A percentile compares a stretch with the other conserved stretches of the same genome.
Evolutionary conservation across 192 early-diverging fungal genomes (phyloP).

Genomic region (Rhizophagus sp.): DNA sequence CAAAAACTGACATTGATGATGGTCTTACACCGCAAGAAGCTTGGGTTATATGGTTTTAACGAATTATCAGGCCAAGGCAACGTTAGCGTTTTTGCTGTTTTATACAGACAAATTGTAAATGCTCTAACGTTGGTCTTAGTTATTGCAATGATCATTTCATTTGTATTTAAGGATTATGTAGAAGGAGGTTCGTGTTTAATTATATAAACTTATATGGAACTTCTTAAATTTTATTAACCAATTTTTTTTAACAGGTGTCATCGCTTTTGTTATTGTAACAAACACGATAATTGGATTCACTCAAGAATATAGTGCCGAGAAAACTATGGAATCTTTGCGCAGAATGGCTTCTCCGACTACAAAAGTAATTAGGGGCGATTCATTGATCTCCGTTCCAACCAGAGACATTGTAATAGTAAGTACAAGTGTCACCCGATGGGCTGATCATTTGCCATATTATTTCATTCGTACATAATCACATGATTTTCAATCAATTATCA

Average conservation of each 20-base stretch:
- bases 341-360: conserved; percentile 56
- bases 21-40: no score
- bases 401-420: conserved; percentile 73
- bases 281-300: conserved; percentile 90
- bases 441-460: no score
- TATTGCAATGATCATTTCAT: conserved; percentile 63
- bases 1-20: no score
- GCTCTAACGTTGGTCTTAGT: conserved; percentile 65
- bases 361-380: conserved; percentile 83
- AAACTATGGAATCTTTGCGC: conserved; percentile 91
- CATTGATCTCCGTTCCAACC: conserved; percentile 71
- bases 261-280: conserved; percentile 74
- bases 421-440: no score
- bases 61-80: conserved; percentile 69
- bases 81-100: conserved; percentile 62
- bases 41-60: conserved; percentile 51
- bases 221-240: no score
- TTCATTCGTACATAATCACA: no score
- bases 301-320: conserved; percentile 92
- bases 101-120: conserved; percentile 67
- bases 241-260: conserved; percentile 42
- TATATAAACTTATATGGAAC: neutral
- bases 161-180: conserved; percentile 66
- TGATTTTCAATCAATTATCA: no score
- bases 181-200: conserved; percentile 52